Conservation (phyloP, 139 green algal species). For the Trebouxia sp. region DNA sequence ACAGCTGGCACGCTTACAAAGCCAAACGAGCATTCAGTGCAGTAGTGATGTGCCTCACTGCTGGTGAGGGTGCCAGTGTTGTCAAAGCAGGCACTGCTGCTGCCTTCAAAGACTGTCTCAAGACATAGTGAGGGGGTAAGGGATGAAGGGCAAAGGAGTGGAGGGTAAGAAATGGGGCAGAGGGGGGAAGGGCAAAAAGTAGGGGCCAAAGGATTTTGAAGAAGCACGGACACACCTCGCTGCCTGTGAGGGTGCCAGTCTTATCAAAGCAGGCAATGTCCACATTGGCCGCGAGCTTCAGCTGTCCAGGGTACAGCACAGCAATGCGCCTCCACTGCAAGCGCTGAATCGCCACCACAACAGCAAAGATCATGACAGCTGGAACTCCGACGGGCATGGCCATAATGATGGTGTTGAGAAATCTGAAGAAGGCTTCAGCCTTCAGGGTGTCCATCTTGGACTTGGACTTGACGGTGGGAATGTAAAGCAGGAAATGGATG, state of each 20-base stretch:
- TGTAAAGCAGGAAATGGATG: background rate
- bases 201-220: background rate
- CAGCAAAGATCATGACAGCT: constrained; percentile 10
- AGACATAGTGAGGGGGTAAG: no score
- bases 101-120: no score
- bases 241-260: constrained; percentile 11
- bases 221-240: background rate
- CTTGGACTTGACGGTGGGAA: background rate
- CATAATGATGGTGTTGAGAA: background rate
- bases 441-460: background rate
- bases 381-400: constrained; percentile 6
- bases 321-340: background rate
- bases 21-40: no score
- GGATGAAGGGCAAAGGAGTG: no score
- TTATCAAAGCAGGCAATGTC: constrained; percentile 20
- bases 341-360: background rate
- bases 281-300: background rate
- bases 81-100: no score
- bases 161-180: background rate
- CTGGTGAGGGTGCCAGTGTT: no score
- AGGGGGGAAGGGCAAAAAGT: background rate
- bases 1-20: constrained; percentile 8
- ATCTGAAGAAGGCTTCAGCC: background rate
- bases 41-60: no score
- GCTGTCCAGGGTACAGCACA: background rate